These are phyloP conservation scores for Tolypocladium endophyticum DNA, from an alignment of 2,329 filamentous ascomycete genomes.

Conservation along the genomic window DNA sequence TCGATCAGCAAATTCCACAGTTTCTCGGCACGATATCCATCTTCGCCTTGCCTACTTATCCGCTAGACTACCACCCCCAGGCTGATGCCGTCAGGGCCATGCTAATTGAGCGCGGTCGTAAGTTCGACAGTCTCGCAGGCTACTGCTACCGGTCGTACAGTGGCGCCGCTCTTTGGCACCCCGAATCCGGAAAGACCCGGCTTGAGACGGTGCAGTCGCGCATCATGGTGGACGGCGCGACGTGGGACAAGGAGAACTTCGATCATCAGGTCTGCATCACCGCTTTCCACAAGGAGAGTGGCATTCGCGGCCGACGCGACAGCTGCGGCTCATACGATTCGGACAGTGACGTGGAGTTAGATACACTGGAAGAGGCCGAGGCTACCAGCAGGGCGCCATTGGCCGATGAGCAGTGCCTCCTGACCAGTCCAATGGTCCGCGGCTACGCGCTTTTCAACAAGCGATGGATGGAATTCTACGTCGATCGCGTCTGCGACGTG, in stretches of 20 bases:
- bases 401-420: constrained; percentile 26
- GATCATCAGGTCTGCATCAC: constrained; percentile 14
- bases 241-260: constrained; percentile 19
- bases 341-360: constrained; percentile 7
- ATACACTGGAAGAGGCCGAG: neutral
- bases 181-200: constrained; percentile 9
- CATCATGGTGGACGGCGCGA: constrained; percentile 17
- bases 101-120: constrained; percentile 29
- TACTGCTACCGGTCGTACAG: constrained; percentile 37
- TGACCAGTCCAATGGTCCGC: constrained; percentile 28
- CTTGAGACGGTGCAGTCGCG: constrained; percentile 17
- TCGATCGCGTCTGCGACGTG: constrained; percentile 33
- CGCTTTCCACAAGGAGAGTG: neutral
- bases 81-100: constrained; percentile 19
- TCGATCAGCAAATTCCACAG: constrained; percentile 23
- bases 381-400: constrained; percentile 13
- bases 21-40: constrained; percentile 35
- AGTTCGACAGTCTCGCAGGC: constrained; percentile 35
- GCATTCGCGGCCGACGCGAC: neutral
- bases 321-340: neutral
- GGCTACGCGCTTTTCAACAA: constrained; percentile 39
- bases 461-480: constrained; percentile 37
- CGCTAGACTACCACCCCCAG: constrained; percentile 31
- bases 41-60: constrained; percentile 30
- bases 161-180: constrained; percentile 22